phyloP scores from a whole-genome alignment of 2,329 filamentous ascomycete species.

The Lachnellula hyalina region DNA sequence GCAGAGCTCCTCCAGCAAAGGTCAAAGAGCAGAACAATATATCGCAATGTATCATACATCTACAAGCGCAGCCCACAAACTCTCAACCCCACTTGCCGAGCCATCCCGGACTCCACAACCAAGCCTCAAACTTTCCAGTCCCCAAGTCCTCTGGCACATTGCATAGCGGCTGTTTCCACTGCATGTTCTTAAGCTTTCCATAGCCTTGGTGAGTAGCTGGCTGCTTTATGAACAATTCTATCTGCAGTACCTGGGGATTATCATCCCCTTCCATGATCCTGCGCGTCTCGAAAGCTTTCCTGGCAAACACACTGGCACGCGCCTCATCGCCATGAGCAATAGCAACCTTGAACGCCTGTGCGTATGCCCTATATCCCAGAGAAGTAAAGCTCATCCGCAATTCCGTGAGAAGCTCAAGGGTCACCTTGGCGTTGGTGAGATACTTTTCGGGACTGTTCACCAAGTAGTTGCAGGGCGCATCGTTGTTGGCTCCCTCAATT shows the following conservation, averaged over 20 bases:
- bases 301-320: neutral
- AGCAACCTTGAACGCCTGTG: neutral
- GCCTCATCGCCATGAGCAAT: neutral
- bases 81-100: too few relatives aligned
- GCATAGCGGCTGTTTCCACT: neutral
- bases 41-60: too few relatives aligned
- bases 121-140: neutral
- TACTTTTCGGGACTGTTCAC: too few relatives aligned
- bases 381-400: neutral
- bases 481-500: too few relatives aligned
- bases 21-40: too few relatives aligned
- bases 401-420: neutral
- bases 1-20: too few relatives aligned
- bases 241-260: neutral
- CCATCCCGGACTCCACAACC: slow-evolving; percentile 2
- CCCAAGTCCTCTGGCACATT: neutral
- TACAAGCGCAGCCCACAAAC: too few relatives aligned
- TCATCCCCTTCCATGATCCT: neutral
- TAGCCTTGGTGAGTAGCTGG: neutral
- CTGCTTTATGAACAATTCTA: neutral
- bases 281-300: neutral
- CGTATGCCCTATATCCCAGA: neutral
- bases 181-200: neutral
- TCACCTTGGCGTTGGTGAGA: too few relatives aligned
- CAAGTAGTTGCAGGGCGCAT: too few relatives aligned